Evolutionary conservation across 345 rosid species (phyloP), one percentile per base, ranked within the genome.

Genomic region (Eucalyptus pauciflora): DNA sequence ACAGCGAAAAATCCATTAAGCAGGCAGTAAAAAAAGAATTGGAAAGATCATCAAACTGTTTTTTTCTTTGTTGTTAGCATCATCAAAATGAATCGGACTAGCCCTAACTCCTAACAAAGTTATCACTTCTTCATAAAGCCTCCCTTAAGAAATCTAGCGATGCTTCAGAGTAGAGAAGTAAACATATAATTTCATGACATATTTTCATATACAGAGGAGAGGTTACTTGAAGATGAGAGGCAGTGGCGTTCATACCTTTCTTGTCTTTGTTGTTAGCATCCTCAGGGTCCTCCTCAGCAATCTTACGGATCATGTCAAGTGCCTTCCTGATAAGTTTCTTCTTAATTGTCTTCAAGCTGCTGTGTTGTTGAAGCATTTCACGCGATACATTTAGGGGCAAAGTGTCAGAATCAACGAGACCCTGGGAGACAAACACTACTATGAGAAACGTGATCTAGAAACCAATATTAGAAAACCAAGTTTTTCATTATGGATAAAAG

Each of bases 331-430:
- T 97, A 89, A 98, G 97, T 91, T 98, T 98, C 94, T 98, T 98
- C 95, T 98, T 98, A 86, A 97, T 98, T 89, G 99, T 98, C 93
- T 96, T 98, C 92, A 98, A 94, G 91, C 99, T 98, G 92, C 96
- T 94, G 90, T 98, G 99, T 87, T 95, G 97, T 94, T 98, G 98
- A 90, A 97, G 99, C 99, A 98, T 98, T 93, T 98, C 99, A 89
- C 99, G 92, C 50, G 99, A 98, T 64, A 98, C 99, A 89, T 97
- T 98, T 79, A 96, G 96, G 31, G 98, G 99, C 89, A 98, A 92
- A 33, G 99, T 95, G 91, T 97, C 99, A 8, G 99, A 98, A 93
- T 98, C 99, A 92, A 98, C 98, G 58, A 98, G 98, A 92, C 99
- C 99, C 99, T 98, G 95, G 91, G 89, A 89, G 92, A 91, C 51